Base-by-base conservation (phyloP, 176 grass and related monocot genomes). In the Paspalum notatum region DNA sequence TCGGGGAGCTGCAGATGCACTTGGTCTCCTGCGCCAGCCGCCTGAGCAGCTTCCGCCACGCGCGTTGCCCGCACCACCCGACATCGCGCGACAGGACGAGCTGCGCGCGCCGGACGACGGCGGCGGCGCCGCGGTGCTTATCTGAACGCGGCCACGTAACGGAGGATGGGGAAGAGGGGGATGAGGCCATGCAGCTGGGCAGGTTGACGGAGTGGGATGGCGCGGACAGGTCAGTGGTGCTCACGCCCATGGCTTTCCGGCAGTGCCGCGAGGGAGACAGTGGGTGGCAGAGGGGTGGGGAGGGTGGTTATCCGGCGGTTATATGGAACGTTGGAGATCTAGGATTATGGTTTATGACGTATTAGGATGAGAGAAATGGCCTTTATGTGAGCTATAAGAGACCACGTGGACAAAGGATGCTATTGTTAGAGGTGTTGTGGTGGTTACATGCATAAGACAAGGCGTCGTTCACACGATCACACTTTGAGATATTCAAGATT, bases 21-120 rank as follows among this genome's bases (percentile, higher is more conserved):
- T 63, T 93, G 60, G 90, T 90, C 84, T 92, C 90, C 82, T 90
- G 90, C 49, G 90, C 86, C 43, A 99, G 45, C 71, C 86, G 91
- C 82, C 88, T 72, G 39, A 99, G 85, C 38, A 99, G 56, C 76
- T 66, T 74, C 49, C 96, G 80, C 86, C 93, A 93, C 25, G 71
- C 78, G 27, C 88, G 79, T n/a, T 79, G 86, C 13, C 87, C 75
- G 77, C 87, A 82, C 81, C 90, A 80, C 12, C 89, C 80, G 1
- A 26, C 72, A 26, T 88, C 90, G 40, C 86, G 88, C 42, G 77
- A 71, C 46, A 86, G 49, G 63, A 80, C 70, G 74, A 91, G 84
- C 68, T 91, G 93, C 88, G 92, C 80, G 47, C 82, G 86, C 40
- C 85, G 54, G 55, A 89, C 77, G 5, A 70, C 64, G 47, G 55